Base-by-base conservation (phyloP, 371 early-diverging fungal genomes). In the Lichtheimia hyalospora region DNA sequence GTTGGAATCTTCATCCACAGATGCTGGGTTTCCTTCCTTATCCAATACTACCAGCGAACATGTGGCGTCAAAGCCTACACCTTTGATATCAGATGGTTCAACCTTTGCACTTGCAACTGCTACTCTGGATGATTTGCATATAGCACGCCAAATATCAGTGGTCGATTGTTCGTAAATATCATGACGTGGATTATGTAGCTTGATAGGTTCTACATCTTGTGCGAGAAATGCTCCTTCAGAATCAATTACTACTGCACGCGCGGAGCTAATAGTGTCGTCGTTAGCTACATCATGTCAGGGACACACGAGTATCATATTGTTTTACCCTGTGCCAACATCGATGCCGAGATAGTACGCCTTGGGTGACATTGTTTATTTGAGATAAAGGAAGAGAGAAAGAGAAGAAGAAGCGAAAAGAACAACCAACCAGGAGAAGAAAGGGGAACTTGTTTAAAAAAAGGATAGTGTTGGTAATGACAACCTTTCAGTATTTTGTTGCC, bases 61-160 rank as follows among this genome's bases (percentile, higher is more conserved):
- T 0, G 92, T 92, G 2, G 87, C 92, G 61, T 92, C 92, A 57
- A 92, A 89, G 0, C 92, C 92, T 16, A 90, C 74, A 8, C 91
- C 89, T 40, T 74, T 77, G 55, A 84, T 77, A 6, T 67, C 69
- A 0, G 66, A 49, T 10, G 73, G 61, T 0, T 40, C 24, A 6
- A 88, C 58, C 0, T 63, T 58, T 0, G 88, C 61, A 40, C 62
- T 18, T 2, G 63, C 48, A 25, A 85, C 46, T 3, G 82, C 84
- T 0, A 63, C 67, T 15, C 66, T 67, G 1, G 85, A 81, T 3
- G 84, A 74, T 8, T 55, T 64, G 34, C 76, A 77, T 25, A 85
- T 79, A 12, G 81, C 73, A 5, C 68, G 50, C 92, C 92, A 91
- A 16, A 91, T 89, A 54, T 91, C 81, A 3, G 72, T 73, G 16